Percentiles rank a stretch among this genome's conserved stretches.
phyloP scores from a whole-genome alignment of 139 green algal species.

The Desmodesmus armatus region DNA sequence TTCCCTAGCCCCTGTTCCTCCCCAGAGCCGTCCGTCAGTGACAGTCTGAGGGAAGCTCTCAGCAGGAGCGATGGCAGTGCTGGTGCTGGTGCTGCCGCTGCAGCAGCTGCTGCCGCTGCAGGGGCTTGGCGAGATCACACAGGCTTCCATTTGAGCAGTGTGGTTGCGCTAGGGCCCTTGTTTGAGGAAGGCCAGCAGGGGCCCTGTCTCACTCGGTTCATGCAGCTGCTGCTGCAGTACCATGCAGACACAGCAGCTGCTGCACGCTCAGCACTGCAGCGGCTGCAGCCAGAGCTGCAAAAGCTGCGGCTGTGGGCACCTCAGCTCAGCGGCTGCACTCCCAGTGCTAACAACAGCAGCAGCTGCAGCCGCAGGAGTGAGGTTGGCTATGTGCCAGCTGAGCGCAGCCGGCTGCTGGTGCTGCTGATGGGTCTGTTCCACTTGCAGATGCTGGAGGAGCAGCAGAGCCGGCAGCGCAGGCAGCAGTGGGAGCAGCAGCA shows the following conservation, averaged over 20 bases:
- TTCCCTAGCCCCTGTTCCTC: too few relatives aligned
- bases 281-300: not conserved
- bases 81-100: too few relatives aligned
- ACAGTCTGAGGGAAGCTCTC: too few relatives aligned
- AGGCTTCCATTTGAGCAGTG: not conserved
- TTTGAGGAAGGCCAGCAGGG: constrained; percentile 1
- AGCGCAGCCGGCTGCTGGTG: not conserved
- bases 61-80: not conserved
- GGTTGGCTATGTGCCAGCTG: not conserved
- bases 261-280: not conserved
- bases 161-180: not conserved
- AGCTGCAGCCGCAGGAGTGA: not conserved
- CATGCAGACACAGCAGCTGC: not conserved
- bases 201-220: not conserved
- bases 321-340: too few relatives aligned
- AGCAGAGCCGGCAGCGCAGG: not conserved
- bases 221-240: constrained; percentile 7
- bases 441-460: too few relatives aligned
- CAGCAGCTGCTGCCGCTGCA: too few relatives aligned
- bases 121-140: not conserved
- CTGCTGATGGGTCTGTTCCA: not conserved
- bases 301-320: not conserved
- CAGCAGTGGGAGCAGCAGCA: not conserved
- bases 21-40: too few relatives aligned
- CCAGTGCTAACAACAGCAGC: not conserved